A percentile compares a stretch with the other conserved stretches of the same genome.
Conservation (phyloP, 805 yeast species). For the Yamadazyma kitorensis region DNA sequence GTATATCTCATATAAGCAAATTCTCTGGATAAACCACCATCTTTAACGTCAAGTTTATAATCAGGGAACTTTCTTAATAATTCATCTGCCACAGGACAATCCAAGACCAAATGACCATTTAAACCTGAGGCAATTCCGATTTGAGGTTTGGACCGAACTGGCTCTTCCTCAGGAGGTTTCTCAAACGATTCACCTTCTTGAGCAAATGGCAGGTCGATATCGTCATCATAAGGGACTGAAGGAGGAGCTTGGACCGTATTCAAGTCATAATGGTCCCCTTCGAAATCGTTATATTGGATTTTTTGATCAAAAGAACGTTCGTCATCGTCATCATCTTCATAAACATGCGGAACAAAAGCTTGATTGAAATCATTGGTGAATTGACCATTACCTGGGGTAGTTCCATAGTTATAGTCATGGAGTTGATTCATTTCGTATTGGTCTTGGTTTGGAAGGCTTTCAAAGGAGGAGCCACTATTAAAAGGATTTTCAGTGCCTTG, state of each 20-base stretch:
- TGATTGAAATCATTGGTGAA: conserved; percentile 24
- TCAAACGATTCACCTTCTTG: conserved; percentile 22
- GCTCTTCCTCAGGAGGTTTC: conserved; percentile 35
- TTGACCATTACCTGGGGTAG: conserved; percentile 8
- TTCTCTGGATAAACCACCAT: conserved; percentile 47
- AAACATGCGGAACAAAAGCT: conserved; percentile 44
- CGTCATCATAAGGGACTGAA: conserved; percentile 7
- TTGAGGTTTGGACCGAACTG: conserved; percentile 30
- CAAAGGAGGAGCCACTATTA: conserved; percentile 9
- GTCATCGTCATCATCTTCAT: conserved; percentile 40
- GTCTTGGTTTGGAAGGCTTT: conserved; percentile 9
- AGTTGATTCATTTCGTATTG: conserved; percentile 22
- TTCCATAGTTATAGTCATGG: conserved; percentile 14
- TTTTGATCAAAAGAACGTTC: conserved; percentile 37
- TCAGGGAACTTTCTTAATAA: conserved; percentile 41
- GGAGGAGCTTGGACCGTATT: conserved; percentile 23
- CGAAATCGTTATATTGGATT: conserved; percentile 37
- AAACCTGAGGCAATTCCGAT: conserved; percentile 34
- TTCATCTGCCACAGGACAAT: conserved; percentile 46
- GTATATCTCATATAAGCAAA: conserved; percentile 60
- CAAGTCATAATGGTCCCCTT: conserved; percentile 42
- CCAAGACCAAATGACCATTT: conserved; percentile 45
- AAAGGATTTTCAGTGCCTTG: conserved; percentile 19
- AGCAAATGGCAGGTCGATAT: conserved; percentile 25
- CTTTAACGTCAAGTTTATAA: conserved; percentile 28